phyloP scores from a whole-genome alignment of 2,329 filamentous ascomycete genomes.

The Aspergillus pseudoglaucus region DNA sequence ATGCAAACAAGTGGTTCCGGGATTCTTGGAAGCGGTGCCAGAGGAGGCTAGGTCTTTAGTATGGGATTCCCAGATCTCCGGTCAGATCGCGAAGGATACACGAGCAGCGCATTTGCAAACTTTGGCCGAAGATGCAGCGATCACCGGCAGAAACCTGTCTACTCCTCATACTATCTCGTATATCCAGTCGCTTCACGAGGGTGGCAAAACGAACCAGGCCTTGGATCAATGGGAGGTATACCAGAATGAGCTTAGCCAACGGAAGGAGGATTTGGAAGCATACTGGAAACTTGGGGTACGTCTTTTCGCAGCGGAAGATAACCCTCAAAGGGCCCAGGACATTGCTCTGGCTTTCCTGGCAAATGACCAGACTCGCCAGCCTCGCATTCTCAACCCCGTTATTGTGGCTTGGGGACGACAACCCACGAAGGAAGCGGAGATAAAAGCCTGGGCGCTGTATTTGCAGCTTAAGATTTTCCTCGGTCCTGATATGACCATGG shows the following conservation, averaged over 20 bases:
- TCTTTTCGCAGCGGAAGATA: slow-evolving; percentile 43
- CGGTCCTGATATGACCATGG: slow-evolving; percentile 56
- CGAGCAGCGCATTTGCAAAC: slow-evolving; percentile 55
- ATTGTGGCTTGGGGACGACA: slow-evolving; percentile 60
- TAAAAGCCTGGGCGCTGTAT: slow-evolving; percentile 63
- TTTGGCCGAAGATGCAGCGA: slow-evolving; percentile 60
- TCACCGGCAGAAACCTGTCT: slow-evolving; percentile 50
- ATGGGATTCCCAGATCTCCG: slow-evolving; percentile 53
- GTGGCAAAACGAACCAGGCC: slow-evolving; percentile 55
- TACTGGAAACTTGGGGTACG: slow-evolving; percentile 46
- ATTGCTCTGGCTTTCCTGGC: slow-evolving; percentile 41
- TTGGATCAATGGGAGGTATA: slow-evolving; percentile 58
- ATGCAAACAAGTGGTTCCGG: slow-evolving; percentile 41
- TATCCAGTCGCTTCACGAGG: slow-evolving; percentile 61
- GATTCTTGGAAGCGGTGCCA: slow-evolving; percentile 52
- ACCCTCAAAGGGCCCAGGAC: slow-evolving; percentile 43
- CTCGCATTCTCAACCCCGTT: slow-evolving; percentile 52
- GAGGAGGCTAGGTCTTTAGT: slow-evolving; percentile 56
- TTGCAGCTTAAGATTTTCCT: slow-evolving; percentile 56
- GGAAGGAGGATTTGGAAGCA: slow-evolving; percentile 31
- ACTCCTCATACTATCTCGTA: slow-evolving; percentile 58
- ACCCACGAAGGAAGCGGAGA: slow-evolving; percentile 42
- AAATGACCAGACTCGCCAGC: slow-evolving; percentile 37
- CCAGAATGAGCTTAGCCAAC: slow-evolving; percentile 46
- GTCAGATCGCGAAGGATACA: slow-evolving; percentile 40